These are phyloP conservation scores for Botryotinia convoluta DNA, from an alignment of 2,329 filamentous ascomycete genomes.

Conservation along the genomic window DNA sequence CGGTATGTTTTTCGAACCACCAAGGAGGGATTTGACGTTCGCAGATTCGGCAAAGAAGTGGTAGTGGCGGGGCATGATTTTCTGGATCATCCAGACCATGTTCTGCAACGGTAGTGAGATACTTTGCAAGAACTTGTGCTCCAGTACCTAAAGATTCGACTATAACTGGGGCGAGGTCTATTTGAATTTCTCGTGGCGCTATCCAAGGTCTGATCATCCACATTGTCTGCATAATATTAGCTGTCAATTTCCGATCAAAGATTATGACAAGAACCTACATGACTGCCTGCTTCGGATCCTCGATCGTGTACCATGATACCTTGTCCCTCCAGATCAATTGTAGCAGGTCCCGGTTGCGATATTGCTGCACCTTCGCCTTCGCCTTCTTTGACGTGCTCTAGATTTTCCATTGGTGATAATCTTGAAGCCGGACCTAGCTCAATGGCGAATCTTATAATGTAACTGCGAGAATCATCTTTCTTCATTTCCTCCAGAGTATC, in stretches of 20 bases:
- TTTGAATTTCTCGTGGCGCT: constrained; percentile 86
- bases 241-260: constrained; percentile 21
- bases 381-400: constrained; percentile 30
- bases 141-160: constrained; percentile 93
- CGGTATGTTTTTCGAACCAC: constrained; percentile 99
- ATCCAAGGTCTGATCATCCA: constrained; percentile 98
- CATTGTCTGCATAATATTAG: constrained; percentile 70
- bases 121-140: constrained; percentile 90
- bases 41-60: constrained; percentile 92
- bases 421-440: constrained; percentile 67
- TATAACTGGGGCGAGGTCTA: constrained; percentile 84
- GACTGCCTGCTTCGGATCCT: constrained; percentile 79
- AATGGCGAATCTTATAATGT: constrained; percentile 79
- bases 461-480: constrained; percentile 88
- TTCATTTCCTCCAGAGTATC: constrained; percentile 86
- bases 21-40: constrained; percentile 95
- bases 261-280: constrained; percentile 61
- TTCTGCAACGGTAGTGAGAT: constrained; percentile 86
- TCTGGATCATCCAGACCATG: constrained; percentile 71
- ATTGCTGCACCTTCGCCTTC: constrained; percentile 37
- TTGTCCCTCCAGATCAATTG: constrained; percentile 86
- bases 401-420: constrained; percentile 47
- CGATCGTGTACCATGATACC: constrained; percentile 98
- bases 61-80: constrained; percentile 74
- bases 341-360: constrained; percentile 43